Evolutionary conservation across 139 green algal species (phyloP).

Genomic region (Chlamydomonas sp.): DNA sequence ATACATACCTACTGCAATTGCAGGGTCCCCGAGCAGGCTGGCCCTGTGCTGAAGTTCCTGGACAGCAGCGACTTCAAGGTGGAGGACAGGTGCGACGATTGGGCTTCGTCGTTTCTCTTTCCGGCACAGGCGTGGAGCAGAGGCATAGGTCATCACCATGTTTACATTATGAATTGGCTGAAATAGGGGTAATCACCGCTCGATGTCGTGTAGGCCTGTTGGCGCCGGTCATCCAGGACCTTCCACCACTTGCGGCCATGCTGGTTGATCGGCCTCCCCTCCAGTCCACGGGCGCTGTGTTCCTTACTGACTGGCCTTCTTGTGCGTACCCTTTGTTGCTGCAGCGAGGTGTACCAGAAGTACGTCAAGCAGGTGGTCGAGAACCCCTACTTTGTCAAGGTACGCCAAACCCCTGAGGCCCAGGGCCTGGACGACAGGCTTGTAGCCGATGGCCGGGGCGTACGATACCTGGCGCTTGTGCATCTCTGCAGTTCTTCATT

Average conservation of each 20-base stretch:
- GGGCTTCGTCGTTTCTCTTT: too few relatives aligned
- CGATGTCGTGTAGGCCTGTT: too few relatives aligned
- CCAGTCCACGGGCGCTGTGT: too few relatives aligned
- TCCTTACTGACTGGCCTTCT: background rate
- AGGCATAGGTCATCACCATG: too few relatives aligned
- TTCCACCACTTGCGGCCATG: too few relatives aligned
- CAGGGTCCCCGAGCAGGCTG: slow-evolving; percentile 35
- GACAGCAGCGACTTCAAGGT: slow-evolving; percentile 20
- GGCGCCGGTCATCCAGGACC: too few relatives aligned
- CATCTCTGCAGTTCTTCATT: background rate
- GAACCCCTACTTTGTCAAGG: background rate
- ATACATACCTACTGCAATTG: background rate
- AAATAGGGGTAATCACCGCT: too few relatives aligned
- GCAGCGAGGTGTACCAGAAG: slow-evolving; percentile 33
- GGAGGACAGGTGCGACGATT: background rate
- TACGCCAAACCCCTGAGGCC: background rate
- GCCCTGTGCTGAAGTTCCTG: slow-evolving; percentile 23
- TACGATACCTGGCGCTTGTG: background rate
- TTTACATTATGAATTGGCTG: too few relatives aligned
- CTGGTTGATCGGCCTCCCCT: too few relatives aligned
- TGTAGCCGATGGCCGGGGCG: background rate
- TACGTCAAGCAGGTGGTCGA: slow-evolving; percentile 5
- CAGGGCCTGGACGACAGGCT: background rate
- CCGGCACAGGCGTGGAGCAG: too few relatives aligned
- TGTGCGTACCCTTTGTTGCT: background rate